Base-by-base conservation (phyloP, 768 basidiomycete species). In the Kwoniella sp. region DNA sequence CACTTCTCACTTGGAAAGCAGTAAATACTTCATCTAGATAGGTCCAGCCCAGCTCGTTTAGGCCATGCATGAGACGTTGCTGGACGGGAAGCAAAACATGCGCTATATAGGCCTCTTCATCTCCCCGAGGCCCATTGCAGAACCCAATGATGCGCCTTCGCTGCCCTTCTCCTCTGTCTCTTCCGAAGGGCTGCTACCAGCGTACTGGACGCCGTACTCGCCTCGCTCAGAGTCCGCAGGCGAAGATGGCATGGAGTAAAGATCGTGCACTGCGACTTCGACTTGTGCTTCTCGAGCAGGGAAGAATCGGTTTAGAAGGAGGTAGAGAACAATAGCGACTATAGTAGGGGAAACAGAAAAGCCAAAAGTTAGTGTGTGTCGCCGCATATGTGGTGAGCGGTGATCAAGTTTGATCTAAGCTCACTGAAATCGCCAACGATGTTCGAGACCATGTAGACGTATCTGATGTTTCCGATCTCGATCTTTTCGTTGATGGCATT, bases 401-500 rank as follows among this genome's bases (percentile, higher is more conserved):
- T 57, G 33, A 6, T 33, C 7, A 33, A 6, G 33, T 13, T 33
- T 6, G 33, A 44, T 9, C 10, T 44, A 17, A 1, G 67, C 68
- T 70, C 57, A 70, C 68, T 57, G 29, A 65, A 13, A 54, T 71
- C 69, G 46, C 69, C 69, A 21, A 56, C 50, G 47, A 73, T 67
- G 58, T 73, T 68, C 25, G 64, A 64, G 22, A 70, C 50, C 70
- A 69, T 68, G 53, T 65, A 67, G 54, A 67, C 55, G 40, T 66
- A 70, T 58, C 49, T 61, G 61, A 61, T 55, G 48, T 66, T 63
- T 17, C 64, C 67, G 33, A 68, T 70, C 3, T n/a, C 44, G 15
- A 64, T 63, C 9, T 49, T 60, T 2, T 57, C 33, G 49, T 70
- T 56, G 64, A 78, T 71, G 29, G 74, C 74, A 53, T 73, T 74